phyloP scores from a whole-genome alignment of 1,139 yeast genomes.

The Yamadazyma trypodendri region DNA sequence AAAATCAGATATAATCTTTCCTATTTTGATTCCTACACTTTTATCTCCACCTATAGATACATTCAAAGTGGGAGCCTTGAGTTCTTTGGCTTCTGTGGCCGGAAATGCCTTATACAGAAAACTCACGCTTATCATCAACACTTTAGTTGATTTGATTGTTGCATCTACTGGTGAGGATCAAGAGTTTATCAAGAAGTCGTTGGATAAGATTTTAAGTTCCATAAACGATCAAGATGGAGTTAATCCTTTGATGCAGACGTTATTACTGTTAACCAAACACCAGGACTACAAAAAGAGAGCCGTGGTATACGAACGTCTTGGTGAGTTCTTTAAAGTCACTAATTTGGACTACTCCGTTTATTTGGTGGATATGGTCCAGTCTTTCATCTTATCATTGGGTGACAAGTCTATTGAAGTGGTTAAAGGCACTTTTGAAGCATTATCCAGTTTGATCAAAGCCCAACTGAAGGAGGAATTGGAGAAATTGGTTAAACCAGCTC shows the following conservation, averaged over 20 bases:
- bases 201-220: slow-evolving; percentile 68
- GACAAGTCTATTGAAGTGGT: slow-evolving; percentile 68
- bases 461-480: slow-evolving; percentile 78
- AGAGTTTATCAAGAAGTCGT: slow-evolving; percentile 49
- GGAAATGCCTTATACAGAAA: slow-evolving; percentile 79
- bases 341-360: slow-evolving; percentile 71
- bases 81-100: slow-evolving; percentile 88
- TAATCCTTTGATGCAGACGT: slow-evolving; percentile 81
- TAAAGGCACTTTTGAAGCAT: slow-evolving; percentile 64
- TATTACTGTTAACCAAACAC: slow-evolving; percentile 71
- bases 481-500: slow-evolving; percentile 72
- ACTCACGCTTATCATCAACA: slow-evolving; percentile 66
- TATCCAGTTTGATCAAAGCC: slow-evolving; percentile 63
- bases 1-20: slow-evolving; percentile 89
- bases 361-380: slow-evolving; percentile 71
- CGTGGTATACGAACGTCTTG: slow-evolving; percentile 67
- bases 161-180: slow-evolving; percentile 35
- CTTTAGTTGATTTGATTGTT: slow-evolving; percentile 65
- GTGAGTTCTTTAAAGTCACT: slow-evolving; percentile 66
- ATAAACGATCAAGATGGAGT: slow-evolving; percentile 79
- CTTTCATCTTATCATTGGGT: slow-evolving; percentile 70
- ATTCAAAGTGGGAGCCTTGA: slow-evolving; percentile 82
- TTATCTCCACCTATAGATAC: slow-evolving; percentile 78
- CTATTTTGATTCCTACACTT: slow-evolving; percentile 84
- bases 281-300: slow-evolving; percentile 71